These are phyloP conservation scores for Lycium barbarum DNA, from an alignment of 257 asterid species.

Conservation along the genomic window DNA sequence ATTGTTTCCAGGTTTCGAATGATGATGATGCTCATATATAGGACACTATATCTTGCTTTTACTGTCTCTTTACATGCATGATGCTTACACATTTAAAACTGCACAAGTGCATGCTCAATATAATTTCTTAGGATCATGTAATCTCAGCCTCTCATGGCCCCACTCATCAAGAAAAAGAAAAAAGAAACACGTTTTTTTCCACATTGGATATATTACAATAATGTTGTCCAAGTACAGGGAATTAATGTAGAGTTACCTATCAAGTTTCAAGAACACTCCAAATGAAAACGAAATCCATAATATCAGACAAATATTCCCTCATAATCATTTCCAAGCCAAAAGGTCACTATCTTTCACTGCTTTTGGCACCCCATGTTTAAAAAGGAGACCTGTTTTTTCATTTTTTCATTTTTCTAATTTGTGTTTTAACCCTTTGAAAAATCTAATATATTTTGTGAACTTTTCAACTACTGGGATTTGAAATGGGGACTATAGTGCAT, in stretches of 20 bases:
- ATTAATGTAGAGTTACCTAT: background rate
- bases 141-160: background rate
- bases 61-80: background rate
- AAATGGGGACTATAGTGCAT: background rate
- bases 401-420: background rate
- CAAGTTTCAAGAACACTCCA: background rate
- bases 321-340: constrained; percentile 4
- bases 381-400: background rate
- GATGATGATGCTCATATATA: background rate
- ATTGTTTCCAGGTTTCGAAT: background rate
- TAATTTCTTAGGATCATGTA: background rate
- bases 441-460: background rate
- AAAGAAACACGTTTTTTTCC: background rate
- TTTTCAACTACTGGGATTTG: constrained; percentile 37
- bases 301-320: constrained; percentile 26
- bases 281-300: constrained; percentile 27
- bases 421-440: background rate
- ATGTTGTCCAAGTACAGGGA: constrained; percentile 21
- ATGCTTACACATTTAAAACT: too few species aligned
- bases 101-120: background rate
- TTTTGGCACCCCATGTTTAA: constrained; percentile 42
- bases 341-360: constrained; percentile 40
- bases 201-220: background rate
- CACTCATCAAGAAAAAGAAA: background rate
- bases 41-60: background rate